Evolutionary conservation across 208 protist species (phyloP).

Genomic region (Borovskyia barvae): DNA sequence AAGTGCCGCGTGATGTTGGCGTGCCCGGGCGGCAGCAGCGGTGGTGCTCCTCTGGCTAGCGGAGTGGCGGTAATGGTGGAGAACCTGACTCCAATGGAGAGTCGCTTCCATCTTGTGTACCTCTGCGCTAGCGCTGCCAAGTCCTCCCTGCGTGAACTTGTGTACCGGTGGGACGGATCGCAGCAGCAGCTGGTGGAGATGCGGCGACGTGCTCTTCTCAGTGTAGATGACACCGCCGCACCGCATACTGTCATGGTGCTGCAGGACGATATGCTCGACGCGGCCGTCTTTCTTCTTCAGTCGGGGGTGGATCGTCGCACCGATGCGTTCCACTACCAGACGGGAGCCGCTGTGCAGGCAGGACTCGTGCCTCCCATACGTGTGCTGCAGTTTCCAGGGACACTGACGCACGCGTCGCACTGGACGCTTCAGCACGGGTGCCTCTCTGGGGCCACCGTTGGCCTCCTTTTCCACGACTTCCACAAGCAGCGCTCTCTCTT

Average conservation of each 20-base stretch:
- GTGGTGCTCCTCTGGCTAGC: not conserved
- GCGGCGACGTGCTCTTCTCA: slow-evolving; percentile 6
- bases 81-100: not conserved
- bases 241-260: slow-evolving; percentile 6
- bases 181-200: not conserved
- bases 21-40: not conserved
- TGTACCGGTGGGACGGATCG: slow-evolving; percentile 3
- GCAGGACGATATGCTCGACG: not conserved
- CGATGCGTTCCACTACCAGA: slow-evolving; percentile 8
- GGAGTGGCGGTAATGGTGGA: not conserved
- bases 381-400: slow-evolving; percentile 1
- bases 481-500: slow-evolving; percentile 12
- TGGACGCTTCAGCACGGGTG: slow-evolving; percentile 4
- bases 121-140: not conserved
- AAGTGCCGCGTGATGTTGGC: slow-evolving; percentile 1
- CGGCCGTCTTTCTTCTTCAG: slow-evolving; percentile 4
- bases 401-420: not conserved
- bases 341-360: not conserved
- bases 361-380: slow-evolving; percentile 4
- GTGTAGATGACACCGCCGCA: not conserved
- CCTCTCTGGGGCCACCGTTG: slow-evolving; percentile 5
- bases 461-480: slow-evolving; percentile 3
- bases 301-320: not conserved
- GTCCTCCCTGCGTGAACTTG: slow-evolving; percentile 11
- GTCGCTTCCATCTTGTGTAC: slow-evolving; percentile 7